Percentiles rank a stretch among this genome's conserved stretches.
Evolutionary conservation across 345 rosid genomes (phyloP).

Genomic region (Citrus sp.): DNA sequence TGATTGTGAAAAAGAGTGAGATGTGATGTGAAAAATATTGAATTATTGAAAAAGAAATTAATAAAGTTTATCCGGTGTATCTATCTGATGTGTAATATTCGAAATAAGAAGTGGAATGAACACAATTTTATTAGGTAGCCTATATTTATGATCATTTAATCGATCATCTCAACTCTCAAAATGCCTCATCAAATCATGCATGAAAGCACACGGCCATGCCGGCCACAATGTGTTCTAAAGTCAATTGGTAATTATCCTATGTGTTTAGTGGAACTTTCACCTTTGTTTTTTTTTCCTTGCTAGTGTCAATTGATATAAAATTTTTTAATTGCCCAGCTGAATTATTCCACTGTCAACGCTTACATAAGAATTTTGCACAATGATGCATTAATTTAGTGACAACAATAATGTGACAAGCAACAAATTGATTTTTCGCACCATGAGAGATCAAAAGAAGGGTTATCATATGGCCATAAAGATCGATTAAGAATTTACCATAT

Average conservation of each 20-base stretch:
- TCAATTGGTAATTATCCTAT: background rate
- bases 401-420: background rate
- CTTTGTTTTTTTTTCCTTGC: background rate
- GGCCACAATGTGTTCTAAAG: constrained; percentile 2
- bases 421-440: background rate
- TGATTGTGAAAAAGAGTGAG: background rate
- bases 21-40: background rate
- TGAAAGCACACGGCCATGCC: constrained; percentile 1
- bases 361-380: background rate
- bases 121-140: too few species aligned
- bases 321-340: background rate
- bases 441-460: background rate
- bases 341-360: background rate
- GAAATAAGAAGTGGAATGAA: too few species aligned
- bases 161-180: background rate
- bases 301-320: background rate
- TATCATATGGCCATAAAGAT: background rate
- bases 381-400: background rate
- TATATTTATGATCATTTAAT: background rate
- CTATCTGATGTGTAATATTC: too few species aligned
- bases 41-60: too few species aligned
- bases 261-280: background rate
- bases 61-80: too few species aligned
- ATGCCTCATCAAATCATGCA: background rate
- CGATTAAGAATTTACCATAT: background rate